Base-by-base conservation (phyloP, 176 grass and related monocot genomes). In the Cenchrus fungigraminus region DNA sequence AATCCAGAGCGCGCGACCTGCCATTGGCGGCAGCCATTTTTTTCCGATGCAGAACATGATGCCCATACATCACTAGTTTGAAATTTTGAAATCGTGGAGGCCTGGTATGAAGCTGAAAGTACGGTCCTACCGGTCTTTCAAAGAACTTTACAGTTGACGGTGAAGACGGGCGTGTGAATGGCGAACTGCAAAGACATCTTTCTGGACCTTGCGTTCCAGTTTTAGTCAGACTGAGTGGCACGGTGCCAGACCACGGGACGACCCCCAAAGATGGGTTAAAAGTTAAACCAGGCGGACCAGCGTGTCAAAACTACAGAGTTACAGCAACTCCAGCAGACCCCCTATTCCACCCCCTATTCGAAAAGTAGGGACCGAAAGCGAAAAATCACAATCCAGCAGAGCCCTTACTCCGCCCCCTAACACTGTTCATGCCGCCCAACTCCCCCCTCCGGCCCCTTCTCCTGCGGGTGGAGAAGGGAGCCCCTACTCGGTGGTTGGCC, bases 21-120 rank as follows among this genome's bases (percentile, higher is more conserved):
- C 12, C 28, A 16, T 2, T 10, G 6, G 6, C 16, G 0, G 56
- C 47, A 44, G 15, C 64, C 17, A 43, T 32, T 73, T 15, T 12
- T 81, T 40, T 42, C 19, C 20, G 14, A 25, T 25, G 40, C 51
- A 70, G 65, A 70, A 71, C 65, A 6, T 17, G 79, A 17, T 82
- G 42, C 37, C 42, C 80, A 60, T 49, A 40, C 61, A 76, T 82
- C 71, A 76, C 51, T 14, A 17, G 22, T 68, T 68, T 67, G 61
- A 75, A 49, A 74, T 46, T 68, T 68, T 58, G 61, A 75, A 58
- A 81, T 1, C 6, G 2, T 40, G 9, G 78, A 9, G 11, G 60
- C 59, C 31, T 37, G 47, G 25, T 15, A 40, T 34, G 22, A 47
- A 45, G 34, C 11, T 22, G 34, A 32, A 8, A 46, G 12, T 19